phyloP scores from a whole-genome alignment of 2,329 filamentous ascomycete genomes.

The Kalmusia sp. region DNA sequence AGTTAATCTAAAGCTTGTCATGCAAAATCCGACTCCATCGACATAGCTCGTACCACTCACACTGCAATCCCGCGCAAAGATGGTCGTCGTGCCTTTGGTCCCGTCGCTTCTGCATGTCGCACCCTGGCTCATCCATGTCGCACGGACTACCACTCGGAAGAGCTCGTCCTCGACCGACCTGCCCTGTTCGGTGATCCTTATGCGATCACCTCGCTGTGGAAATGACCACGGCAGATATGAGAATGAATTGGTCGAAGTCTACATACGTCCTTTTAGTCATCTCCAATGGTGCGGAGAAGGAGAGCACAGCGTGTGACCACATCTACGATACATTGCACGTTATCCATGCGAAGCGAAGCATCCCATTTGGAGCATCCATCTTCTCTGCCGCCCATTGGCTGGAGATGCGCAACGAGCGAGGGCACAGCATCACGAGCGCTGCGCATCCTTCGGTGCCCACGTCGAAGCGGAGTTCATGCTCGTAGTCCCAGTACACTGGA shows the following conservation, averaged over 20 bases:
- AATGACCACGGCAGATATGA: constrained; percentile 38
- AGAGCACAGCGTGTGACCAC: not conserved
- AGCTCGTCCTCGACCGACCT: constrained; percentile 36
- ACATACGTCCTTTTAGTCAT: not conserved
- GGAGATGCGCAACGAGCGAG: not conserved
- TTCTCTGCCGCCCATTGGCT: not conserved
- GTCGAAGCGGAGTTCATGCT: constrained; percentile 29
- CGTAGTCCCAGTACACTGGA: constrained; percentile 24
- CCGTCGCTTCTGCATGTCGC: constrained; percentile 42
- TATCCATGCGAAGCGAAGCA: not conserved
- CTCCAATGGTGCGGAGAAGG: not conserved
- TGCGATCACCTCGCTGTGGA: constrained; percentile 35
- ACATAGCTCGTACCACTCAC: constrained; percentile 38
- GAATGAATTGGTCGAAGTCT: constrained; percentile 31
- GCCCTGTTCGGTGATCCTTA: constrained; percentile 36
- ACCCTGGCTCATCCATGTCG: constrained; percentile 36
- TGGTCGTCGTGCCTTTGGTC: constrained; percentile 26
- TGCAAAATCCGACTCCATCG: constrained; percentile 40
- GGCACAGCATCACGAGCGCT: constrained; percentile 29
- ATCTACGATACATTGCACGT: not conserved
- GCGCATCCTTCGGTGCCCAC: constrained; percentile 26
- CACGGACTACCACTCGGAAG: constrained; percentile 31
- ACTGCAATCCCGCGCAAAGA: constrained; percentile 33
- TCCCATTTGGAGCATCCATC: not conserved
- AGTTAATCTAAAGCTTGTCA: constrained; percentile 45